A percentile compares a stretch with the other conserved stretches of the same genome.
Evolutionary conservation across 306 rosid species (phyloP).

Genomic region (Cicer yamashitae): DNA sequence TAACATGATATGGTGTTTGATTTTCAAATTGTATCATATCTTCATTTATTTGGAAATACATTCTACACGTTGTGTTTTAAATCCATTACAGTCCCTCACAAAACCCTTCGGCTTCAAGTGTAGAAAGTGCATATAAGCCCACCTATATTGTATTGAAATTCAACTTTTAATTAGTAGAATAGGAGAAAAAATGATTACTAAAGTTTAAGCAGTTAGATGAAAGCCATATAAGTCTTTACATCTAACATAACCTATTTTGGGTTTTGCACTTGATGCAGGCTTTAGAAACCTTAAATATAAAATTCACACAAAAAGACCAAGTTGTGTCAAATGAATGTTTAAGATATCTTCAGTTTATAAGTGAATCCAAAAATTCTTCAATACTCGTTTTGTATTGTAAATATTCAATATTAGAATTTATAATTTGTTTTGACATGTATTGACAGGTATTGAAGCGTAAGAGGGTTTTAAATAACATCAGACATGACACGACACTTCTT

Average conservation of each 20-base stretch:
- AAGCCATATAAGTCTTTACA: too few species aligned
- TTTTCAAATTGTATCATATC: not conserved
- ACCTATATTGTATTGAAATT: not conserved
- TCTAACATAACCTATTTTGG: too few species aligned
- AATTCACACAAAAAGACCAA: conserved; percentile 11
- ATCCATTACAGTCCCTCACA: not conserved
- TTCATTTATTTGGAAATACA: conserved; percentile 12
- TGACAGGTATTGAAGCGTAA: conserved; percentile 12
- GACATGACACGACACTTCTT: not conserved
- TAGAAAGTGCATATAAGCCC: not conserved
- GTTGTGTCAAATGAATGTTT: conserved; percentile 3
- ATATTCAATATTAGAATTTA: conserved; percentile 15
- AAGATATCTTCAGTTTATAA: conserved; percentile 20
- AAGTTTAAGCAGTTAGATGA: not conserved
- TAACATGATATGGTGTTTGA: not conserved
- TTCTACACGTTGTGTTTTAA: not conserved
- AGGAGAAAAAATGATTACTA: not conserved
- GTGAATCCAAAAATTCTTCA: conserved; percentile 29
- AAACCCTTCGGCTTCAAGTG: not conserved
- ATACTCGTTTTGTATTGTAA: not conserved
- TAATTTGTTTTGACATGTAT: conserved; percentile 12
- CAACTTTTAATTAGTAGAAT: not conserved
- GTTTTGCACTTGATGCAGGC: not conserved
- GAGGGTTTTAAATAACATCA: conserved; percentile 1
- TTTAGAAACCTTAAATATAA: conserved; percentile 10